phyloP scores from a whole-genome alignment of 2,329 filamentous ascomycete species.

The Beauveria caledonica region DNA sequence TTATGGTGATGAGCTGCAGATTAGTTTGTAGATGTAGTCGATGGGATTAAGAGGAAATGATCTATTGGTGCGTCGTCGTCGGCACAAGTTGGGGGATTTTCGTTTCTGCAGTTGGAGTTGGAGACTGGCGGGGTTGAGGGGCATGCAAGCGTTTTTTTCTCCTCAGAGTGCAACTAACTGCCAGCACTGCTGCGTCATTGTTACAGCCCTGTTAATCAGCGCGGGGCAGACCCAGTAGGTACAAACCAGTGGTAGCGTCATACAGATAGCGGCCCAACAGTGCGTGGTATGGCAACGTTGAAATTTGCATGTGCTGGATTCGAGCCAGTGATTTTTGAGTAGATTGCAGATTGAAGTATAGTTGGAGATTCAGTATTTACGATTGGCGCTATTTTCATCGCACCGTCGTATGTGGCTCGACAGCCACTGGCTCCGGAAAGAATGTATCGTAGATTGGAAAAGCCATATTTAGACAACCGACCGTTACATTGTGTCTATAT shows the following conservation, averaged over 20 bases:
- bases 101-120: background rate
- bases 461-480: background rate
- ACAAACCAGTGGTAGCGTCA: background rate
- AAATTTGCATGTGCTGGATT: background rate
- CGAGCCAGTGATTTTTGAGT: background rate
- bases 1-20: background rate
- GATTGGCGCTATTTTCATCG: background rate
- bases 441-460: background rate
- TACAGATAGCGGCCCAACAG: background rate
- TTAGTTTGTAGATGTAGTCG: background rate
- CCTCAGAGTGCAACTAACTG: background rate
- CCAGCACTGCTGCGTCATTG: background rate
- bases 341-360: background rate
- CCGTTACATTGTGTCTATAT: no score
- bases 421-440: background rate
- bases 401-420: background rate
- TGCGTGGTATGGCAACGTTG: background rate
- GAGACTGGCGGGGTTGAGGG: constrained; percentile 5
- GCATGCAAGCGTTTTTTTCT: constrained; percentile 2
- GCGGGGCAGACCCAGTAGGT: constrained; percentile 4
- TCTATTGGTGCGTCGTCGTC: background rate
- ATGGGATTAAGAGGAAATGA: background rate
- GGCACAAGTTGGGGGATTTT: background rate
- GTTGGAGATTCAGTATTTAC: background rate
- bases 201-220: background rate